Evolutionary conservation across 75 land plant genomes (phyloP).

Genomic region (Cryptomeria japonica): DNA sequence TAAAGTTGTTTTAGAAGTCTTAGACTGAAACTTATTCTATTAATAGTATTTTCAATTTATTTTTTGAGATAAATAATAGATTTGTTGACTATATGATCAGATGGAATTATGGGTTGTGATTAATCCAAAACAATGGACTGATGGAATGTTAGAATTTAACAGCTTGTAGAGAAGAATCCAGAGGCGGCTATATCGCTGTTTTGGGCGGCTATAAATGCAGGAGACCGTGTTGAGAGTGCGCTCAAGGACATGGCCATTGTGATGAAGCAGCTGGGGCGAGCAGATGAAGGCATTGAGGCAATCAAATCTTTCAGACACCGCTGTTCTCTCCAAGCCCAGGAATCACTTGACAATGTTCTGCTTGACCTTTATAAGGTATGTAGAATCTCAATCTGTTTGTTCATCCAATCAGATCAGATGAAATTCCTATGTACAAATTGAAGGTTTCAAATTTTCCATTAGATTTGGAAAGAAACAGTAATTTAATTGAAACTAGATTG

Average conservation of each 20-base stretch:
- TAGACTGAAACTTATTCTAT: no score
- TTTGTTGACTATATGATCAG: no score
- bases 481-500: no score
- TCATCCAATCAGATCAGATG: not conserved
- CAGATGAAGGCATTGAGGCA: conserved; percentile 87
- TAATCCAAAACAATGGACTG: no score
- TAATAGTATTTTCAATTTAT: no score
- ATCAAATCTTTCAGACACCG: conserved; percentile 72
- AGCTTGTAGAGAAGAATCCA: conserved; percentile 82
- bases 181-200: conserved; percentile 73
- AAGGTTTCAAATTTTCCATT: not conserved
- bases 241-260: conserved; percentile 94
- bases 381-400: no score
- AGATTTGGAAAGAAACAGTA: no score
- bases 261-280: conserved; percentile 82
- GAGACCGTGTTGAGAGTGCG: conserved; percentile 88
- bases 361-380: conserved; percentile 88
- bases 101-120: no score
- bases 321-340: conserved; percentile 79
- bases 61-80: no score
- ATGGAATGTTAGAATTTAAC: not conserved
- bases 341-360: conserved; percentile 88
- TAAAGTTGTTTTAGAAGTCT: no score
- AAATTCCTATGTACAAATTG: not conserved
- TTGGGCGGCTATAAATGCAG: conserved; percentile 85